A percentile compares a stretch with the other conserved stretches of the same genome.
Evolutionary conservation across 108 stramenopile genomes (phyloP).

Genomic region (Fistulifera pelliculosa): DNA sequence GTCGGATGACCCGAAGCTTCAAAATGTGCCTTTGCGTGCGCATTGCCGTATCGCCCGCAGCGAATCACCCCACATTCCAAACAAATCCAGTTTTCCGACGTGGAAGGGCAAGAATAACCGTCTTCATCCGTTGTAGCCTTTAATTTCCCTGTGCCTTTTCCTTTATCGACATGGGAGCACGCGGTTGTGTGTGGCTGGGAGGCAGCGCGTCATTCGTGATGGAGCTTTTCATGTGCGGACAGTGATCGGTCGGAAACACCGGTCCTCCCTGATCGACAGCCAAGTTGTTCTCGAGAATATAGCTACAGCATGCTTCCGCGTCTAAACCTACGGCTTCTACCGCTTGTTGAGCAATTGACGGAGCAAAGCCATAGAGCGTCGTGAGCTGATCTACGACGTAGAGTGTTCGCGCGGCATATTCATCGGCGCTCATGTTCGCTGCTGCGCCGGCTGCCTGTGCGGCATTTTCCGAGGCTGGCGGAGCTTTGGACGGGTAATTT

Average conservation of each 20-base stretch:
- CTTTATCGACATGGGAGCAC: conserved; percentile 3
- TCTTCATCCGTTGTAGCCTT: conserved; percentile 7
- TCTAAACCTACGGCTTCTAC: conserved; percentile 8
- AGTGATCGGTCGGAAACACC: conserved; percentile 48
- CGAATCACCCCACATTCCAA: conserved; percentile 41
- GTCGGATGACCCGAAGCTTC: conserved; percentile 47
- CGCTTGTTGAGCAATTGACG: conserved; percentile 4
- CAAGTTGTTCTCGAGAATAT: conserved; percentile 48
- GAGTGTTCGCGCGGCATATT: neutral
- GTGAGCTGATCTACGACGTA: conserved; percentile 10
- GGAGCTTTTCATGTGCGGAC: conserved; percentile 48
- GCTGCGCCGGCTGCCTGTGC: neutral
- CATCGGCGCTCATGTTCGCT: neutral
- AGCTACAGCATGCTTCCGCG: conserved; percentile 25
- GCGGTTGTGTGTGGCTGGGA: conserved; percentile 1
- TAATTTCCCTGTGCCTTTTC: conserved; percentile 5
- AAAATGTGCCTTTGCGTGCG: conserved; percentile 59
- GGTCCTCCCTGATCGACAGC: conserved; percentile 60
- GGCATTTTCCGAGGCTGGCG: too few relatives aligned
- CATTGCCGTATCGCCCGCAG: conserved; percentile 70
- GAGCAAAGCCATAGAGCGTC: conserved; percentile 6
- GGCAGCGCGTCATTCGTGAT: conserved; percentile 2
- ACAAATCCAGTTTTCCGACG: conserved; percentile 70
- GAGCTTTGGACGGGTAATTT: too few relatives aligned
- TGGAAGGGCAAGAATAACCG: conserved; percentile 27